A percentile compares a stretch with the other conserved stretches of the same genome.
Evolutionary conservation across 352 stramenopile genomes (phyloP).

Genomic region (Aphanomyces cochlioides): DNA sequence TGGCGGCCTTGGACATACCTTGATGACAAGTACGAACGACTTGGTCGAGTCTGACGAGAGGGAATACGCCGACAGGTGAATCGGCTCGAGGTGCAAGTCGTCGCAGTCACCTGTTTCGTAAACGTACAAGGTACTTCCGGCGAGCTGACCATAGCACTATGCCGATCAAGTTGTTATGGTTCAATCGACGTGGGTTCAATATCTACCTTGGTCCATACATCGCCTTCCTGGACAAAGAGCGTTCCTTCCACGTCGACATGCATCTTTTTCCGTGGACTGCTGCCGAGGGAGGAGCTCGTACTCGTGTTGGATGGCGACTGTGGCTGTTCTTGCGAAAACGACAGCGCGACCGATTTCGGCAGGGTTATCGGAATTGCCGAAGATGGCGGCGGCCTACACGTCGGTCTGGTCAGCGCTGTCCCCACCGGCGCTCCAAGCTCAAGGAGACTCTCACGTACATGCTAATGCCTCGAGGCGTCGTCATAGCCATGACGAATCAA

Average conservation of each 20-base stretch:
- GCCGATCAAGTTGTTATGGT: neutral
- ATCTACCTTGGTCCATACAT: constrained; percentile 26
- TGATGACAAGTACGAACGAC: constrained; percentile 5
- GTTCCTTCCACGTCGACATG: constrained; percentile 7
- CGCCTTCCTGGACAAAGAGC: neutral
- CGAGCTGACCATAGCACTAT: constrained; percentile 24
- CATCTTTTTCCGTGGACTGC: neutral
- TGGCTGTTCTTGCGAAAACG: neutral
- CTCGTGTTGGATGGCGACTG: neutral
- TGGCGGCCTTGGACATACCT: neutral
- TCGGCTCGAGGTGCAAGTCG: neutral
- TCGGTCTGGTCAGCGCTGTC: too few relatives aligned
- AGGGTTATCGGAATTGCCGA: neutral
- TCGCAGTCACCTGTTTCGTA: neutral
- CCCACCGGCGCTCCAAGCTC: too few relatives aligned
- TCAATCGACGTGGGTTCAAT: neutral
- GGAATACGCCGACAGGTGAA: neutral
- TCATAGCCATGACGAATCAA: too few relatives aligned
- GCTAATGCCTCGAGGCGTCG: too few relatives aligned
- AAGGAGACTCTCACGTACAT: neutral
- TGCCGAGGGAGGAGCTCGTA: neutral
- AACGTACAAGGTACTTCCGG: constrained; percentile 17
- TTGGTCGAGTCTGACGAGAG: too few relatives aligned
- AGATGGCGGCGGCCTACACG: too few relatives aligned
- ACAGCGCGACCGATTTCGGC: neutral